Conservation (phyloP, 176 grass and related monocot genomes). For the Melocanna baccifera region DNA sequence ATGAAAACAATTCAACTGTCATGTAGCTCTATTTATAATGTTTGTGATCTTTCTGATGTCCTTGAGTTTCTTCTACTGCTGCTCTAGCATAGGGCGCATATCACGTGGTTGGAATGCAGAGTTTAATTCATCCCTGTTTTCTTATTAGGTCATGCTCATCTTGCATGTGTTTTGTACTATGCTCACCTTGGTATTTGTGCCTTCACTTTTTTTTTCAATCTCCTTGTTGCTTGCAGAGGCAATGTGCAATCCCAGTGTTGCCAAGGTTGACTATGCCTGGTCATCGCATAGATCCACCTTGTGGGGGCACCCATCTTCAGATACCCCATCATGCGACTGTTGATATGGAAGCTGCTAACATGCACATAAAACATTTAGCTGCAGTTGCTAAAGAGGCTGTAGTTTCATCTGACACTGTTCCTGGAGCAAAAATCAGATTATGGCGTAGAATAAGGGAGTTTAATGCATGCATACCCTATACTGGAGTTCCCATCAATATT, state of each 20-base stretch:
- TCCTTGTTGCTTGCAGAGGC: conserved; percentile 56
- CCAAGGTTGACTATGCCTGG: conserved; percentile 96
- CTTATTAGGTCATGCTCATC: conserved; percentile 16
- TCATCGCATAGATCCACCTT: conserved; percentile 94
- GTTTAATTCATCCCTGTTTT: conserved; percentile 1
- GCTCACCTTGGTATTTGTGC: neutral
- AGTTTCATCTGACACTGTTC: conserved; percentile 70
- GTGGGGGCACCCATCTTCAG: conserved; percentile 54
- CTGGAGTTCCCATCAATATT: conserved; percentile 74
- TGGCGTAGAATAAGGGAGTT: conserved; percentile 99
- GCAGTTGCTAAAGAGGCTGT: conserved; percentile 92
- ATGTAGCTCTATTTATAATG: conserved; percentile 4
- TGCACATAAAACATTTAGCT: conserved; percentile 95
- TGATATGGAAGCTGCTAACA: conserved; percentile 70
- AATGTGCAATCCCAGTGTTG: conserved; percentile 79
- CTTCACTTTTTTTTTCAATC: conserved; percentile 16
- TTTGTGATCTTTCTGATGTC: neutral
- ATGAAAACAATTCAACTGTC: neutral
- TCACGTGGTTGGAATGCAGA: neutral
- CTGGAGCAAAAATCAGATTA: conserved; percentile 85
- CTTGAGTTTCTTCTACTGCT: neutral
- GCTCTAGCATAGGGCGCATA: neutral
- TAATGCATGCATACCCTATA: conserved; percentile 90
- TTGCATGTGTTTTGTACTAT: conserved; percentile 29
- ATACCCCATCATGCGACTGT: conserved; percentile 42